Percentiles rank a stretch among this genome's conserved stretches.
Conservation (phyloP, 2,329 filamentous ascomycete genomes). For the Nothophoma quercina region DNA sequence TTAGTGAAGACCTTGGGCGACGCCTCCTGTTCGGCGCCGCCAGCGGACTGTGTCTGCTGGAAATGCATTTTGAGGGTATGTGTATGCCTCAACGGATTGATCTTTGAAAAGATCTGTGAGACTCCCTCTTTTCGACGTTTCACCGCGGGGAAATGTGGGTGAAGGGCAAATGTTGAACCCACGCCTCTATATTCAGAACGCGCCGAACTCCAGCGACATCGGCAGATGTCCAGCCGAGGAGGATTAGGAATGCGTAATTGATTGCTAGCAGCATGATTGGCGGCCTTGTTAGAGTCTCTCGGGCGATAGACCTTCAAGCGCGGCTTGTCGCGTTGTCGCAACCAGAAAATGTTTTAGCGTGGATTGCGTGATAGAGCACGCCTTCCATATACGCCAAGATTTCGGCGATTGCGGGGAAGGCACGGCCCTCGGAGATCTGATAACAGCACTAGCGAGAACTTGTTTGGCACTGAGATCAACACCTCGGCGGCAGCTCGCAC, state of each 20-base stretch:
- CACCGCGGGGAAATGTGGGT: constrained; percentile 26
- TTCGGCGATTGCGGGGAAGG: constrained; percentile 23
- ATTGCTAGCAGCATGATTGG: constrained; percentile 39
- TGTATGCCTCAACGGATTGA: constrained; percentile 20
- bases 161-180: constrained; percentile 17
- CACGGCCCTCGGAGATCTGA: constrained; percentile 35
- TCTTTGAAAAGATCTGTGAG: constrained; percentile 14
- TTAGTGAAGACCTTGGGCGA: constrained; percentile 47
- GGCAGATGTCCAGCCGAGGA: constrained; percentile 37
- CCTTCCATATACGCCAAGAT: not conserved
- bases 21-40: constrained; percentile 42
- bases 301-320: constrained; percentile 38
- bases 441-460: constrained; percentile 1
- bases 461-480: not conserved
- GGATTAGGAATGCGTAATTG: constrained; percentile 29
- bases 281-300: constrained; percentile 21
- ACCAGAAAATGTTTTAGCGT: constrained; percentile 40
- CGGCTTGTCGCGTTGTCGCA: constrained; percentile 35
- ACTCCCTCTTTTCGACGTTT: constrained; percentile 24
- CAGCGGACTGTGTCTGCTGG: constrained; percentile 48
- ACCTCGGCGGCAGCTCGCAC: too few relatives aligned
- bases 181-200: constrained; percentile 27
- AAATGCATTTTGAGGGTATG: constrained; percentile 44
- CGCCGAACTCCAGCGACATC: constrained; percentile 36
- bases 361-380: constrained; percentile 36